Evolutionary conservation across 257 asterid genomes (phyloP).

Genomic region (Lycium barbarum): DNA sequence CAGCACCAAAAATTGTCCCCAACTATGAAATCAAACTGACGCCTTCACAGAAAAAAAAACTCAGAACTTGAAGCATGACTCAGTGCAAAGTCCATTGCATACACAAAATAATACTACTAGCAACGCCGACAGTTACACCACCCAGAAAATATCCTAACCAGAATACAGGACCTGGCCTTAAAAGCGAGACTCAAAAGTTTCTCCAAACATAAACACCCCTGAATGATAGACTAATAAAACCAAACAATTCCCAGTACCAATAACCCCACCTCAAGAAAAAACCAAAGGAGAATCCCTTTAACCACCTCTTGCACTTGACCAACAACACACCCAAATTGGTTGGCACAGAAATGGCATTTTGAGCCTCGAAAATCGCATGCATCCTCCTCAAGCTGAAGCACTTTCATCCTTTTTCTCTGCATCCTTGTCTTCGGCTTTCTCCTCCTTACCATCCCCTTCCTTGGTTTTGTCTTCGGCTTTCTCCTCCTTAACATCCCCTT

Average conservation of each 20-base stretch:
- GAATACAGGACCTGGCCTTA: neutral
- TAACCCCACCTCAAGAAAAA: neutral
- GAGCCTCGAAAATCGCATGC: constrained; percentile 19
- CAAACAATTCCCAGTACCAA: neutral
- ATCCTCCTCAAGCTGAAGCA: constrained; percentile 34
- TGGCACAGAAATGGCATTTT: constrained; percentile 25
- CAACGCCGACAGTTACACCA: neutral
- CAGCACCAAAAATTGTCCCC: neutral
- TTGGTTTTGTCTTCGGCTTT: constrained; percentile 35
- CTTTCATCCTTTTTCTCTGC: constrained; percentile 36
- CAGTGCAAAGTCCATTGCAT: neutral
- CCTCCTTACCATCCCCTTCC: constrained; percentile 40
- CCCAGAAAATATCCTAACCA: neutral
- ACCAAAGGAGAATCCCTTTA: neutral
- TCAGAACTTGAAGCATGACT: neutral
- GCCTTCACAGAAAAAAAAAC: neutral
- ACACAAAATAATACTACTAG: neutral
- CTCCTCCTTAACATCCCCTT: constrained; percentile 39
- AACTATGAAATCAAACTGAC: neutral
- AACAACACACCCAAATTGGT: constrained; percentile 30
- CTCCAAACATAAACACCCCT: neutral
- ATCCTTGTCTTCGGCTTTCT: constrained; percentile 36
- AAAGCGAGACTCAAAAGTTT: neutral
- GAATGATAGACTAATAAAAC: neutral
- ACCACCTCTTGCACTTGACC: constrained; percentile 14